phyloP scores from a whole-genome alignment of 2,329 filamentous ascomycete genomes.

The Septoria petroselini region DNA sequence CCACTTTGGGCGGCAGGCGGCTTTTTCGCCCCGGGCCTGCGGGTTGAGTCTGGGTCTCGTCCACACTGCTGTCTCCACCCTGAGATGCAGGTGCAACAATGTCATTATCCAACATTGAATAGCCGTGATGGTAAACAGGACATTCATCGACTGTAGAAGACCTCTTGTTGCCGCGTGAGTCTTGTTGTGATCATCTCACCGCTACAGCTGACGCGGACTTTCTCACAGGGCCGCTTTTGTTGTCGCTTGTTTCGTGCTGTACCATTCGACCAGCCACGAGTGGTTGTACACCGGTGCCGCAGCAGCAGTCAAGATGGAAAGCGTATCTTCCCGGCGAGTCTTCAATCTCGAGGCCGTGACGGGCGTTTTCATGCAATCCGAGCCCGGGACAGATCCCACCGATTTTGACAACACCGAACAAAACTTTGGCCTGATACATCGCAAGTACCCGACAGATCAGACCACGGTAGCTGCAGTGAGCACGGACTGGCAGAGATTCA shows the following conservation, averaged over 20 bases:
- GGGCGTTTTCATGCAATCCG: conserved; percentile 53
- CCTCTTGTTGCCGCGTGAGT: conserved; percentile 1
- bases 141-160: conserved; percentile 3
- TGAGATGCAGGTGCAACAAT: no score
- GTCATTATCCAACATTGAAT: background rate
- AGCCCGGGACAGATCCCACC: conserved; percentile 46
- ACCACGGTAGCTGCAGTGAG: conserved; percentile 33
- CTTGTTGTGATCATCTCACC: background rate
- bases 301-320: conserved; percentile 18
- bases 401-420: conserved; percentile 48
- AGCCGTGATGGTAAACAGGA: conserved; percentile 1
- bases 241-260: conserved; percentile 1
- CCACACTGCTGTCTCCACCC: no score
- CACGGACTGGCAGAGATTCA: conserved; percentile 64
- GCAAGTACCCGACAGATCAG: conserved; percentile 39
- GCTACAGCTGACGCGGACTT: background rate
- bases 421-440: conserved; percentile 51
- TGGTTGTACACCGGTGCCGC: background rate
- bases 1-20: no score
- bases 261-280: background rate
- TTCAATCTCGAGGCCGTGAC: conserved; percentile 40
- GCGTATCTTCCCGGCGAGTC: background rate
- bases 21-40: no score
- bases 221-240: background rate
- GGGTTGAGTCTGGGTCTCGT: no score